Conservation (phyloP, 83 land plant species). For the Diphasiastrum complanatum region DNA sequence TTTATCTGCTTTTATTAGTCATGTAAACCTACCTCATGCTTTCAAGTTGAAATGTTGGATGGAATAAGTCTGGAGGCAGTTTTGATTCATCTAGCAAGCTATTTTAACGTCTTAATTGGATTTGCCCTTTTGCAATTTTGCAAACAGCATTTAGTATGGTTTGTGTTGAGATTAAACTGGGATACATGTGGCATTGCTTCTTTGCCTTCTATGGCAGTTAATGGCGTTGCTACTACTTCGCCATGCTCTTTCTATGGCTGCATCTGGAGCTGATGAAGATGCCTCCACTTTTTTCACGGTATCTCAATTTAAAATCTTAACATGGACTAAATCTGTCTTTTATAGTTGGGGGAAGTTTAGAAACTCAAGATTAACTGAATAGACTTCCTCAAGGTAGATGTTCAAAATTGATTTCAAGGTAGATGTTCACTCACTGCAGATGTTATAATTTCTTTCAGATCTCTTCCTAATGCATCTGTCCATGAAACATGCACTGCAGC, state of each 20-base stretch:
- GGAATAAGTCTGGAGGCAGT: neutral
- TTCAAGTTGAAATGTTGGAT: slow-evolving; percentile 16
- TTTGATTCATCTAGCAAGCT: neutral
- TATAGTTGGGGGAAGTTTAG: too few relatives aligned
- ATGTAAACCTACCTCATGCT: neutral
- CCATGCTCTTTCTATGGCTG: slow-evolving; percentile 56
- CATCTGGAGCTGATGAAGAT: slow-evolving; percentile 45
- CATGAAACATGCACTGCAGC: too few relatives aligned
- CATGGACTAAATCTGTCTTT: neutral
- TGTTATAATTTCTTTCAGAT: neutral
- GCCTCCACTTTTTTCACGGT: slow-evolving; percentile 52
- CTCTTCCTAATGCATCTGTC: too few relatives aligned
- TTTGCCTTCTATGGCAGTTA: slow-evolving; percentile 37
- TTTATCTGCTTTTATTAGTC: neutral
- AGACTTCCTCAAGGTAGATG: too few relatives aligned
- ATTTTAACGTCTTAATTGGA: neutral
- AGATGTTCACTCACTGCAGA: neutral
- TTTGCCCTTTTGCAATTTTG: neutral
- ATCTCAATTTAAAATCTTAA: slow-evolving; percentile 1
- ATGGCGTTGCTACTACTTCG: slow-evolving; percentile 64
- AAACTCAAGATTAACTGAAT: too few relatives aligned
- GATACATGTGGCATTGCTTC: neutral
- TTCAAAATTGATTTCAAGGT: neutral
- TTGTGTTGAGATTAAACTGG: neutral
- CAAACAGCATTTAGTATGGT: slow-evolving; percentile 3